These are phyloP conservation scores for Phialophora chinensis DNA, from an alignment of 2,329 filamentous ascomycete species.

Conservation along the genomic window DNA sequence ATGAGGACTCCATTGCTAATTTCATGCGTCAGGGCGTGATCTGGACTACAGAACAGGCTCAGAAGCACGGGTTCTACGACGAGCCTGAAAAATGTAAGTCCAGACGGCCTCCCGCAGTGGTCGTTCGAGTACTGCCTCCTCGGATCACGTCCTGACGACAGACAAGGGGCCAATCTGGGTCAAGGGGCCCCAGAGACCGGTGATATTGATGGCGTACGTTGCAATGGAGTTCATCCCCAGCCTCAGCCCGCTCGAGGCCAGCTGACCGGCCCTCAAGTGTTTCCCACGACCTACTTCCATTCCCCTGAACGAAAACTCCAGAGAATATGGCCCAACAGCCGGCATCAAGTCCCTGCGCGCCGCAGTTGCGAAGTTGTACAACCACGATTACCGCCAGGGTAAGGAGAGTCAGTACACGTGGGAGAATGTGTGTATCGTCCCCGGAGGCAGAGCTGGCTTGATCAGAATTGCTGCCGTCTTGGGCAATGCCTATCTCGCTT, in stretches of 20 bases:
- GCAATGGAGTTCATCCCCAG: neutral
- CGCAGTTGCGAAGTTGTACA: constrained; percentile 90
- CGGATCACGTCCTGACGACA: neutral
- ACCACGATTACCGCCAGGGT: constrained; percentile 85
- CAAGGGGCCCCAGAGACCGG: constrained; percentile 95
- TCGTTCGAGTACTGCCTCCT: neutral
- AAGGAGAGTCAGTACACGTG: constrained; percentile 91
- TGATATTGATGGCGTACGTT: constrained; percentile 77
- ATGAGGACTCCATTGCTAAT: neutral
- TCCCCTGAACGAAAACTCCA: constrained; percentile 75
- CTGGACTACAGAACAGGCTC: constrained; percentile 66
- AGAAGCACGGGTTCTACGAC: constrained; percentile 86
- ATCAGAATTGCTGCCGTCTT: constrained; percentile 94
- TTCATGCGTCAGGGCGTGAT: neutral
- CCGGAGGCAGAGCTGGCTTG: constrained; percentile 80
- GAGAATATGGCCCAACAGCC: constrained; percentile 92
- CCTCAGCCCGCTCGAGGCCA: neutral
- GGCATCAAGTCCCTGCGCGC: constrained; percentile 90
- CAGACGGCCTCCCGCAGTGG: neutral
- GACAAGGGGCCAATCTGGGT: constrained; percentile 79
- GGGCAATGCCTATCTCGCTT: constrained; percentile 88
- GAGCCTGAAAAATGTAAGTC: constrained; percentile 70
- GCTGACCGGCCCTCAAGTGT: constrained; percentile 53
- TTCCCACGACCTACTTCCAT: constrained; percentile 81
- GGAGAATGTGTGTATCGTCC: constrained; percentile 97